Evolutionary conservation across 2,329 filamentous ascomycete species (phyloP).

Genomic region (Cytospora mali): DNA sequence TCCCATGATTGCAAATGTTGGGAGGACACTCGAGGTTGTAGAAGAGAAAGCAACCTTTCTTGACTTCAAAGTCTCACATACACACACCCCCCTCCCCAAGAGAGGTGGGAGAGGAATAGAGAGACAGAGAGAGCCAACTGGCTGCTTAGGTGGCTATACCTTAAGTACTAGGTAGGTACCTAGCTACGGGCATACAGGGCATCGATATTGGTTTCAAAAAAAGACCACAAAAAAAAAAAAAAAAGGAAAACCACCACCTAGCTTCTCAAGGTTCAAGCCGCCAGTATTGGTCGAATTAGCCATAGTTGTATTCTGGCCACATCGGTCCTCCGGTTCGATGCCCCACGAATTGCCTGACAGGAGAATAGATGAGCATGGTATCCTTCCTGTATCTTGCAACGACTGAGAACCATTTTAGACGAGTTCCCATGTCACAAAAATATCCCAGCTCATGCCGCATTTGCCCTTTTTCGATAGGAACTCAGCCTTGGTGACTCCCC

Average conservation of each 20-base stretch:
- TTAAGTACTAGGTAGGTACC: background rate
- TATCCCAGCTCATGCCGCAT: conserved; percentile 47
- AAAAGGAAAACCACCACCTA: background rate
- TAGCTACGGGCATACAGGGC: too few relatives aligned
- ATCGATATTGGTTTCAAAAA: background rate
- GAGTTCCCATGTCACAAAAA: conserved; percentile 53
- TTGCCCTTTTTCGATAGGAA: conserved; percentile 48
- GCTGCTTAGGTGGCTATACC: too few relatives aligned
- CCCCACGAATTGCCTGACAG: background rate
- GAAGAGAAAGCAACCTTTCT: background rate
- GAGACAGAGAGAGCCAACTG: too few relatives aligned
- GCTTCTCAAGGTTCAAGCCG: background rate
- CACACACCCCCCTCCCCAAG: too few relatives aligned
- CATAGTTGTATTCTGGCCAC: background rate
- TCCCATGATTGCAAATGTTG: background rate
- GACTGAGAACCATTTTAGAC: conserved; percentile 36
- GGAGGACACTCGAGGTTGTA: background rate
- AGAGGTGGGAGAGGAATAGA: too few relatives aligned
- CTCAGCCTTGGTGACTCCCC: conserved; percentile 53
- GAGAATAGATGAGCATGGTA: background rate
- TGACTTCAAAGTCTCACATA: too few relatives aligned
- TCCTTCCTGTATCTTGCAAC: background rate
- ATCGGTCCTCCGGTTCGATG: background rate
- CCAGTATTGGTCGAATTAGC: background rate
- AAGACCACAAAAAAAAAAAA: too few relatives aligned